phyloP scores from a whole-genome alignment of 2,329 filamentous ascomycete genomes.

The Fusarium vanettenii region DNA sequence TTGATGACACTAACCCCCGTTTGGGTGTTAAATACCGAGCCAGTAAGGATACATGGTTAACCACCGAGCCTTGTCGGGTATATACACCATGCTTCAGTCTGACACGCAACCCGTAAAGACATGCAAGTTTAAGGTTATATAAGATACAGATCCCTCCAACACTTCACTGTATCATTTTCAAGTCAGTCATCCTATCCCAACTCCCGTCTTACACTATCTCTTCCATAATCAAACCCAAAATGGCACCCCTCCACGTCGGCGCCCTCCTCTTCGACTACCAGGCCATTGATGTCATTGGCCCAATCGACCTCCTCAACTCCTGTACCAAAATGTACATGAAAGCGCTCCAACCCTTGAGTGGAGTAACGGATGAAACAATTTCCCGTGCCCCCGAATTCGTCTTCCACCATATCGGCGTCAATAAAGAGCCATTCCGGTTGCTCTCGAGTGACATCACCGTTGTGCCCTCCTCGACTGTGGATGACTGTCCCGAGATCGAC shows the following conservation, averaged over 20 bases:
- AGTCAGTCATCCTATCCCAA: neutral
- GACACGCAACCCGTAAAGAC: neutral
- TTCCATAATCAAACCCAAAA: neutral
- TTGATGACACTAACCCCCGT: neutral
- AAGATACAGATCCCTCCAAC: neutral
- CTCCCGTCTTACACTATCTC: neutral
- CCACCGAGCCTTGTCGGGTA: neutral
- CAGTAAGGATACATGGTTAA: neutral
- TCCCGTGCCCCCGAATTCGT: conserved; percentile 43
- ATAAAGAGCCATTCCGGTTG: conserved; percentile 41
- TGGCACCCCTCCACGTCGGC: conserved; percentile 29
- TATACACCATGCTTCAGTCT: neutral
- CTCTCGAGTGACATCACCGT: conserved; percentile 27
- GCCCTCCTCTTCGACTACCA: conserved; percentile 47
- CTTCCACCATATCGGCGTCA: conserved; percentile 51
- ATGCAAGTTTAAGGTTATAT: neutral
- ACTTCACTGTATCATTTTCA: neutral
- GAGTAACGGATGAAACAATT: conserved; percentile 34
- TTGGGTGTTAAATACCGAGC: neutral
- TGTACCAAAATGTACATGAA: conserved; percentile 33
- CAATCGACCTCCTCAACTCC: conserved; percentile 46
- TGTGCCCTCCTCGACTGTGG: conserved; percentile 46
- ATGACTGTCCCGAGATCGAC: conserved; percentile 52
- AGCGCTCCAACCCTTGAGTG: conserved; percentile 8
- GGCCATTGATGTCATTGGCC: conserved; percentile 48